Base-by-base conservation (phyloP, 306 rosid genomes). In the Medicago lupulina region DNA sequence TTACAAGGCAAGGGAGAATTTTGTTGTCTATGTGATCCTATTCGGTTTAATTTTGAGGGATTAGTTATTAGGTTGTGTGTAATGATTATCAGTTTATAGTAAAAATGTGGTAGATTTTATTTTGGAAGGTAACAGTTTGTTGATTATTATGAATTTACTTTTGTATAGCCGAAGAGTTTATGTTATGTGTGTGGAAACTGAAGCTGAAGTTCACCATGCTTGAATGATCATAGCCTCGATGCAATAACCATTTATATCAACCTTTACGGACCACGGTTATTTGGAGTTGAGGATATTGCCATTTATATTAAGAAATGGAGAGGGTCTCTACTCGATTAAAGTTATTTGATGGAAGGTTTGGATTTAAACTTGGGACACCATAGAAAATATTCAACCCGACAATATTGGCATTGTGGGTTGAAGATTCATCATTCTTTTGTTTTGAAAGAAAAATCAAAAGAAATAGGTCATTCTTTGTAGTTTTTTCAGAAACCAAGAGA, bases 191-290 rank as follows among this genome's bases (percentile, higher is more conserved):
- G 38, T 40, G 47, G 75, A 57, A 68, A 51, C 17, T 41, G 60
- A 76, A 76, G 14, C 64, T 66, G 10, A 54, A 4, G 58, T 67
- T 66, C 11, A n/a, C n/a, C n/a, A n/a, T n/a, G n/a, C n/a, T n/a
- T n/a, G n/a, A n/a, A n/a, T n/a, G n/a, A n/a, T n/a, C n/a, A n/a
- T n/a, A n/a, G n/a, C n/a, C 18, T 28, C 18, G 14, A 28, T 60
- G 39, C 58, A 51, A 2, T 16, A 16, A 51, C 21, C 57, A 51
- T 51, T 51, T 51, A 50, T 18, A 15, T 50, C 14, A 47, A n/a
- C 53, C 36, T 31, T 31, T 47, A 47, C 7, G 53, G 16, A 47
- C 17, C 53, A 11, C 53, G 7, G 4, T 47, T 47, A 47, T 47
- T 47, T 14, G 15, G n/a, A n/a, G n/a, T n/a, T n/a, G n/a, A n/a